Evolutionary conservation across 345 rosid species (phyloP).

Genomic region (Clausena lansium): DNA sequence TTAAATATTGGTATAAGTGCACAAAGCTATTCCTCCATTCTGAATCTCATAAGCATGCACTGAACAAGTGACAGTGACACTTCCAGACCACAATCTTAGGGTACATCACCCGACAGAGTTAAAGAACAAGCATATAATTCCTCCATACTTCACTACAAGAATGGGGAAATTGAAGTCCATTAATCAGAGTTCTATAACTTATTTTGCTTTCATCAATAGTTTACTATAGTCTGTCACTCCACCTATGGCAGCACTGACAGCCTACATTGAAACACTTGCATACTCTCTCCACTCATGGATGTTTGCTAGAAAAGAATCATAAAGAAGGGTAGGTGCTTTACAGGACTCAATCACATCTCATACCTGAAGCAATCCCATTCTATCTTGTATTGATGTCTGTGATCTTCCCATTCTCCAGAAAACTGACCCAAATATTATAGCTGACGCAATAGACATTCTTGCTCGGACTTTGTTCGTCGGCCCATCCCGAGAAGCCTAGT

Average conservation of each 20-base stretch:
- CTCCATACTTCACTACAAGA: neutral
- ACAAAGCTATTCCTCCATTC: neutral
- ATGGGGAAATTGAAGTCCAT: neutral
- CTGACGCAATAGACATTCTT: constrained; percentile 96
- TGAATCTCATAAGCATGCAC: neutral
- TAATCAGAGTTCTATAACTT: neutral
- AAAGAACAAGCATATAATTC: constrained; percentile 4
- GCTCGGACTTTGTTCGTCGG: constrained; percentile 97
- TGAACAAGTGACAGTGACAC: neutral
- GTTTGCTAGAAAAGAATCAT: constrained; percentile 8
- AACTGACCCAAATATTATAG: constrained; percentile 96
- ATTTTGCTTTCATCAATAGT: neutral
- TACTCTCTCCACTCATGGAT: neutral
- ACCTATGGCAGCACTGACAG: neutral
- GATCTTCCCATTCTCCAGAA: constrained; percentile 97
- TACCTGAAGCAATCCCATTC: constrained; percentile 99
- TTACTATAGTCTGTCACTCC: neutral
- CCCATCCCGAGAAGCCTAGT: constrained; percentile 93
- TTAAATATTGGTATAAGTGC: neutral
- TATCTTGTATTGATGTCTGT: constrained; percentile 92
- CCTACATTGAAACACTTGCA: neutral
- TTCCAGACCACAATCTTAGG: neutral
- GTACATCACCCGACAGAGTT: neutral
- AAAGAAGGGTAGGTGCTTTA: neutral
- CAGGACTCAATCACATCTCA: constrained; percentile 16